Evolutionary conservation across 1,284 basidiomycete genomes (phyloP), one percentile per base, ranked within the genome.

Genomic region (Ganoderma sp.): DNA sequence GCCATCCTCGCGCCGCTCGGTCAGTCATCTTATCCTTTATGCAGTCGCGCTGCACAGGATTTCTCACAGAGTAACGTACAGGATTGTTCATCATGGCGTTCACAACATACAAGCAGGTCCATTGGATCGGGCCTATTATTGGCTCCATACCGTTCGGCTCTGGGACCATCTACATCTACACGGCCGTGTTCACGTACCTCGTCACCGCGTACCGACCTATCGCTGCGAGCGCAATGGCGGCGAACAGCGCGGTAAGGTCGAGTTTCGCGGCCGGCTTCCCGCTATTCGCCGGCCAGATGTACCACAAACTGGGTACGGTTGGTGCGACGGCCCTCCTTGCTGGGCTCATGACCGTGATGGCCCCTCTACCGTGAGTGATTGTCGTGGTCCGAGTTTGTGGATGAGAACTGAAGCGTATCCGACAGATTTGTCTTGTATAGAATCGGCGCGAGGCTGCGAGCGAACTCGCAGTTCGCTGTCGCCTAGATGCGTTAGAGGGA

Each of bases 271-370:
- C 89, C 0, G 89, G 82, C 0, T 94, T 94, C 75, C 92, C 92
- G 2, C 79, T 93, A n/a, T 91, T 90, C 70, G 87, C 89, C 0
- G 78, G 78, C 0, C 80, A 84, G 14, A 89, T 90, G 88, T 90
- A 88, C 70, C 62, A 78, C 22, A 77, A 76, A 19, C 77, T 95
- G 5, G 91, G 90, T 0, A 88, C 91, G 0, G 90, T 91, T 0
- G 93, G 93, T 8, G 92, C 91, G 0, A 90, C 89, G 0, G 90
- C 89, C 14, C 81, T 95, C n/a, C 78, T 95, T 7, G 94, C 89
- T 0, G 91, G 92, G 6, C 76, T 95, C 34, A 85, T 89, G 62
- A 84, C 88, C 7, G 68, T 90, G 22, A 87, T 92, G 85, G 84
- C 87, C 0, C 94, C 94, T 0, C 78, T 94, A 39, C 94, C 93